Evolutionary conservation across 1,284 basidiomycete genomes (phyloP), one percentile per base, ranked within the genome.

Genomic region (Hymenochaete sp.): DNA sequence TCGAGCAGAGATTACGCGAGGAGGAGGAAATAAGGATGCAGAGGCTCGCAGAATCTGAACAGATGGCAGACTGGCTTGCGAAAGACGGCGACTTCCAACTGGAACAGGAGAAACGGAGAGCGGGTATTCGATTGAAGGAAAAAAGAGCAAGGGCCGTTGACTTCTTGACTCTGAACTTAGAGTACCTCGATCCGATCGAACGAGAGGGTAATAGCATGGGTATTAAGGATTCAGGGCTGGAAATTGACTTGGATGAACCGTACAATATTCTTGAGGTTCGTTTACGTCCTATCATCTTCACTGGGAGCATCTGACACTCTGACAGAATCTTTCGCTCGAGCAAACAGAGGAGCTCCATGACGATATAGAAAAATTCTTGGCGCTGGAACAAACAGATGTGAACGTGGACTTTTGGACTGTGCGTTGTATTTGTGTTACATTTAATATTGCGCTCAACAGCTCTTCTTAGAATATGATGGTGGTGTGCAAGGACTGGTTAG

Each of bases 351-450:
- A 98, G 62, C 69, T 99, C 16, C 87, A 96, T 53, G 82, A 89
- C 41, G 95, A 98, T 60, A 97, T 99, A 55, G 84, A 93, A 62
- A 81, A 82, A 59, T 97, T 98, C 60, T 72, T 98, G 33, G 73
- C 79, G 5, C 72, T 98, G 28, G 96, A 99, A 61, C 82, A 84
- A 56, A 75, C 77, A 14, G 80, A 91, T 10, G 68, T 79, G 31
- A 93, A 95, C 59, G 78, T 93, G 47, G 93, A 98, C 55, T 98
- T 98, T 62, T 99, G 96, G 96, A 89, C 92, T 50, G 90, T 91
- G 60, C 56, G 85, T 67, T 28, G 11, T 4, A 11, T 44, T n/a
- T n/a, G n/a, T n/a, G n/a, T n/a, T n/a, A n/a, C n/a, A n/a, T n/a
- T n/a, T n/a, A n/a, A n/a, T n/a, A n/a, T n/a, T n/a, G n/a, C n/a